Evolutionary conservation across 2,329 filamentous ascomycete species (phyloP).

Genomic region (Dryadomyces sulphureus): DNA sequence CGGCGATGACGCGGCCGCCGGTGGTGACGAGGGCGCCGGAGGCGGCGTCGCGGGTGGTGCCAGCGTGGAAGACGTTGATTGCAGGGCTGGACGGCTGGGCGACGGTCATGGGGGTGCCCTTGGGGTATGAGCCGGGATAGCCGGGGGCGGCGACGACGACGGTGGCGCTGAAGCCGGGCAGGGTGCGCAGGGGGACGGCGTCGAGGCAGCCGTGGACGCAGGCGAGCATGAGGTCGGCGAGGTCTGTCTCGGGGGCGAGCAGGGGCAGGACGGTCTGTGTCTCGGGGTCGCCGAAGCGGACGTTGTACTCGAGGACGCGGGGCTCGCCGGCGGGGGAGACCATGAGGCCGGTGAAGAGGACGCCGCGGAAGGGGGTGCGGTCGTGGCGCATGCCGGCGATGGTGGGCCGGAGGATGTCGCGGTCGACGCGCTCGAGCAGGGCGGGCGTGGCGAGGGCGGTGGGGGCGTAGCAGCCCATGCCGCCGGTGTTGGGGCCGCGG

Average conservation of each 20-base stretch:
- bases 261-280: conserved; percentile 76
- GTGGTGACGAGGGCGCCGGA: conserved; percentile 55
- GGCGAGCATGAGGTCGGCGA: conserved; percentile 79
- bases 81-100: conserved; percentile 25
- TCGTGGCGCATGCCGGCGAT: conserved; percentile 79
- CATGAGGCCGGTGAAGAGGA: conserved; percentile 87
- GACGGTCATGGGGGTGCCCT: conserved; percentile 51
- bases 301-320: conserved; percentile 83
- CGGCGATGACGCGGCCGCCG: conserved; percentile 84
- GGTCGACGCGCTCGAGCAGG: conserved; percentile 64
- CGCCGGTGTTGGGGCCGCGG: conserved; percentile 82
- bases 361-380: conserved; percentile 55
- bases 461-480: conserved; percentile 96
- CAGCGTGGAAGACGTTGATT: conserved; percentile 82
- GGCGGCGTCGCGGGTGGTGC: conserved; percentile 51
- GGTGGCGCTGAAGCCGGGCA: conserved; percentile 63
- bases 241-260: conserved; percentile 61
- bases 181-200: conserved; percentile 51
- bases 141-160: conserved; percentile 89
- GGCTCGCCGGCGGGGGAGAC: conserved; percentile 61
- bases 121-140: conserved; percentile 75
- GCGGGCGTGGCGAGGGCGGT: conserved; percentile 63
- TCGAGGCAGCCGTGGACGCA: conserved; percentile 64
- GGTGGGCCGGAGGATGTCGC: conserved; percentile 75
- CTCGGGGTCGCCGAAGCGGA: conserved; percentile 84